Base-by-base conservation (phyloP, 495 filamentous ascomycete genomes). In the Xylona heveae region DNA sequence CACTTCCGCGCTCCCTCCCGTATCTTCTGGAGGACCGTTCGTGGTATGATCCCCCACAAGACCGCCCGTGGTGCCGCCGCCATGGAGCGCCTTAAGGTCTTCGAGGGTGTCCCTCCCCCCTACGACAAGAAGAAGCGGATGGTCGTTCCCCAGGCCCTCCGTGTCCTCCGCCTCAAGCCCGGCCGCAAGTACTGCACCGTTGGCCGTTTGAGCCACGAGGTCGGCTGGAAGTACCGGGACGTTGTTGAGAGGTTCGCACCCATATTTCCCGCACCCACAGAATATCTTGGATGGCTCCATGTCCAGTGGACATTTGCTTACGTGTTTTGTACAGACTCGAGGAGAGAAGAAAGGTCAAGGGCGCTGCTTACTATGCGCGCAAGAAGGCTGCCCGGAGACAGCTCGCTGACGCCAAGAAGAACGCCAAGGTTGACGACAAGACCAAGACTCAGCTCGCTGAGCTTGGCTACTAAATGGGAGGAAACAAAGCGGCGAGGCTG, bases 41-140 rank as follows among this genome's bases (percentile, higher is more conserved):
- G 88, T 53, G 88, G 88, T 57, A 97, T 97, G 88, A 85, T 95
- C 43, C 90, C 88, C 51, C 88, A 97, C 78, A 97, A 97, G 73
- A 95, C 88, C 45, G 66, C 85, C 54, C 88, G 88, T 54, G 88
- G 88, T 55, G 77, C 85, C 51, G 83, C 84, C 42, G 88, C 88
- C 40, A 58, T 97, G 57, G 82, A 94, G 68, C 75, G 88, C 57
- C 78, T 97, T 37, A 95, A 95, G 79, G 80, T 90, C 53, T 97
- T 94, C 64, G 88, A 97, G 79, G 88, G 88, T 68, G 71, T 95
- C 46, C 88, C 88, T 48, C 83, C 88, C 55, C 85, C 88, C 46
- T 97, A 97, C 53, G 88, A 97, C 68, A 88, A 88, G 65, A 84
- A 90, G 74, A 95, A 97, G 79, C 75, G 91, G 55, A 74, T 95